phyloP scores from a whole-genome alignment of 78 protist genomes.

The Dictyostelium brefeldianum region DNA sequence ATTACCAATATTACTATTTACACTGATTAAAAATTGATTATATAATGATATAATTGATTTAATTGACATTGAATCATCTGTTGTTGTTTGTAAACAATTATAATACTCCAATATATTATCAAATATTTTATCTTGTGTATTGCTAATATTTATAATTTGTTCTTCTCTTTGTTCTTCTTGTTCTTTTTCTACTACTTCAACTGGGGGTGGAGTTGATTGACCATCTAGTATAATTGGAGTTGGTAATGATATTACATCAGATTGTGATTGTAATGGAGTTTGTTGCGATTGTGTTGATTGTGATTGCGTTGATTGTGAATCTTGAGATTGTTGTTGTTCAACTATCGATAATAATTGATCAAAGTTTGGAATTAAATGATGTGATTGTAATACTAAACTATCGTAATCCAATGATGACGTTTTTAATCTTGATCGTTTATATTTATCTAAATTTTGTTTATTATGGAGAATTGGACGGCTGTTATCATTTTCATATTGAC shows the following conservation, averaged over 20 bases:
- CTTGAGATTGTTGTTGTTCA: background rate
- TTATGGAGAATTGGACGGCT: background rate
- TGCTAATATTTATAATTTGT: no score
- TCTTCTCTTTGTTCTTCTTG: no score
- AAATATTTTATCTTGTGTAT: background rate
- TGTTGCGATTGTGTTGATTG: background rate
- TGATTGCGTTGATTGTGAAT: background rate
- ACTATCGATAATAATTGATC: background rate
- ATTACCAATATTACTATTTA: conserved; percentile 1
- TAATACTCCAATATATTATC: background rate
- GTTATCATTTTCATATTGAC: background rate
- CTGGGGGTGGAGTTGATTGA: background rate
- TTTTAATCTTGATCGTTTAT: conserved; percentile 4
- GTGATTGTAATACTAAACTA: background rate
- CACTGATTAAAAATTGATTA: conserved; percentile 3
- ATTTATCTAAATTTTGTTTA: conserved; percentile 1
- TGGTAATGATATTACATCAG: background rate
- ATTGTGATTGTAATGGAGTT: background rate
- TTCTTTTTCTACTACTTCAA: background rate
- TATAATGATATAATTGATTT: background rate
- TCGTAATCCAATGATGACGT: background rate
- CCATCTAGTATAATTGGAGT: background rate
- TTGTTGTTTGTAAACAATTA: background rate
- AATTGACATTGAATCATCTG: background rate
- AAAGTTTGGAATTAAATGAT: background rate